Evolutionary conservation across 2,329 filamentous ascomycete genomes (phyloP), one percentile per base, ranked within the genome.

Genomic region (Scedosporium boydii): DNA sequence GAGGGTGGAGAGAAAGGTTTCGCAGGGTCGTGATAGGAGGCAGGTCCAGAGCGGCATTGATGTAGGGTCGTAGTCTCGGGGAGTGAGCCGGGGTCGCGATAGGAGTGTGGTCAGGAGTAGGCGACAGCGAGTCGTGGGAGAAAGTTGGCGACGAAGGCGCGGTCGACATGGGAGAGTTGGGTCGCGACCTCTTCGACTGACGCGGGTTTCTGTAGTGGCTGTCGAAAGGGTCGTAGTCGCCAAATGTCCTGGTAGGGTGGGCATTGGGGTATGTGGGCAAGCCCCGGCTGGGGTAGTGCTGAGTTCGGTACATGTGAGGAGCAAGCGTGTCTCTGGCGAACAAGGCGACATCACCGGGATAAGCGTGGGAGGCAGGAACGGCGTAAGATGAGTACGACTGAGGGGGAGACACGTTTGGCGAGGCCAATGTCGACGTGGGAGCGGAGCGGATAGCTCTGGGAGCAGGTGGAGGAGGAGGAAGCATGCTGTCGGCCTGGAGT

Each of bases 21-120:
- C 95, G 88, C 69, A 99, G 86, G 53, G 90, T 91, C 6, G 23
- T 60, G 59, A 60, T 60, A n/a, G 38, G 53, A n/a, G 95, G 93
- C 62, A 98, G 81, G 74, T 97, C 93, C 69, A 64, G 80, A 77
- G 62, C 93, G 82, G 67, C 89, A 87, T 67, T 80, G 41, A 60
- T 62, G 70, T 90, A 88, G 3, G 93, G 91, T 64, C 93, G 85
- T 68, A 99, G 82, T 53, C 95, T 90, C 60, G 95, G 95, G 18
- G 93, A 97, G 75, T 98, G 95, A 53, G 93, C 93, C 4, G 93
- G 93, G 4, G 93, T 99, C 29, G 93, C 93, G 62, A 98, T 86
- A n/a, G 93, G 93, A n/a, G 95, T 98, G 79, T 97, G 93, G 71
- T 98, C 93, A 10, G 93, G 95, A 1, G 93, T 99, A 4, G 93